These are phyloP conservation scores for Bipolaris zeicola DNA, from an alignment of 2,329 filamentous ascomycete genomes.

Conservation along the genomic window DNA sequence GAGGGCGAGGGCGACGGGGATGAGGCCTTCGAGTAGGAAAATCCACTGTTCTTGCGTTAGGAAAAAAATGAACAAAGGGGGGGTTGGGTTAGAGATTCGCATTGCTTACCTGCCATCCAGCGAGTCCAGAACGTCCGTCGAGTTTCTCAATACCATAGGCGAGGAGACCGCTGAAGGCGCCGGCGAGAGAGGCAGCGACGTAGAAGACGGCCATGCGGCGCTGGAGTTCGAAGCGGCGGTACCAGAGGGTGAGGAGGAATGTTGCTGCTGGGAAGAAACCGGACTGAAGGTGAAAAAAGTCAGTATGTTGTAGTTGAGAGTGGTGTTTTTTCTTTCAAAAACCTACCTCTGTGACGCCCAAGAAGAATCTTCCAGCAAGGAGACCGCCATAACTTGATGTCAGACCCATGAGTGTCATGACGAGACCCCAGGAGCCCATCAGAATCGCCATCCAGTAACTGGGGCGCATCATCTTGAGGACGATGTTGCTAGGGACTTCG, in stretches of 20 bases:
- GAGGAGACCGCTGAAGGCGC: constrained; percentile 45
- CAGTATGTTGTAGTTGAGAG: constrained; percentile 7
- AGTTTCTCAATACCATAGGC: constrained; percentile 44
- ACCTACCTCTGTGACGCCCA: constrained; percentile 48
- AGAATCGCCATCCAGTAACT: constrained; percentile 49
- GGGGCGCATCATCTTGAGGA: constrained; percentile 51
- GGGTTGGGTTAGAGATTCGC: neutral
- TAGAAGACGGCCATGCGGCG: constrained; percentile 46
- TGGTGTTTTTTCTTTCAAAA: neutral
- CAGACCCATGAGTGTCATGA: constrained; percentile 52
- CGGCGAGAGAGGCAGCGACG: constrained; percentile 40
- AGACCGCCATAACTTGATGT: constrained; percentile 56
- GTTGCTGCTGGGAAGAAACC: constrained; percentile 70
- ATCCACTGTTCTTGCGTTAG: constrained; percentile 32
- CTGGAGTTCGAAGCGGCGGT: constrained; percentile 43
- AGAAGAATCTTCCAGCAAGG: constrained; percentile 54
- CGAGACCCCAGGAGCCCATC: constrained; percentile 51
- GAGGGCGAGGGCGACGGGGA: constrained; percentile 48
- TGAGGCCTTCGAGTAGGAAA: constrained; percentile 36
- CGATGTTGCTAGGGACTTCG: constrained; percentile 48
- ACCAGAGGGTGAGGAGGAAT: constrained; percentile 45
- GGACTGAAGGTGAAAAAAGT: constrained; percentile 39
- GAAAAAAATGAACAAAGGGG: no score
- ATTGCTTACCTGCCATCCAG: constrained; percentile 31
- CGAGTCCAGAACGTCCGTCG: constrained; percentile 32